Evolutionary conservation across 2,329 filamentous ascomycete genomes (phyloP), one percentile per base, ranked within the genome.

Genomic region (Sporothrix luriei): DNA sequence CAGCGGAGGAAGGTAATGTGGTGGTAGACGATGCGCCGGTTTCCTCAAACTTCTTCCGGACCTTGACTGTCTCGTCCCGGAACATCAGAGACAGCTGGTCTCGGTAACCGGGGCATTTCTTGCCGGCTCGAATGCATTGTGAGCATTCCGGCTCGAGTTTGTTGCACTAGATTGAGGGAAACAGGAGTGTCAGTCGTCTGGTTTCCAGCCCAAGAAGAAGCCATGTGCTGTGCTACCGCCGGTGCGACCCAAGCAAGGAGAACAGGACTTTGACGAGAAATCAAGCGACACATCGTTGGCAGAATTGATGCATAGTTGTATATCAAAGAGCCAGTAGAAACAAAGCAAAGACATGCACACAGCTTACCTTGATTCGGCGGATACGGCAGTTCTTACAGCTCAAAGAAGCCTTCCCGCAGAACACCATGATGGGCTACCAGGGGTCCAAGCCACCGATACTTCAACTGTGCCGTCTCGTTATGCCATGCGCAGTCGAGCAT

Each of bases 11-110:
- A 11, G 55, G 11, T n/a, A 54, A 24, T 21, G 61, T 43, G 7
- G 61, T 43, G 7, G 51, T 16, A 13, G 72, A 70, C 11, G 70
- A 67, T 1, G 69, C 16, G 69, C 19, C 2, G 72, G 73, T 19
- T 73, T 79, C 84, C 69, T 85, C 84, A 24, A 84, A 84, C 75
- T 87, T 89, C 72, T 83, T 83, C 33, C 87, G 84, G 59, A 89
- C 87, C 74, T 88, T 86, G 73, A 81, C 84, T 74, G 85, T 89
- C 78, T 90, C 87, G 78, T 90, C 87, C 49, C 87, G 85, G 76
- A 90, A 90, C 83, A 90, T 85, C 70, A 90, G 80, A 43, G 87
- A 87, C 46, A 89, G 78, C 76, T 88, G 85, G 72, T 90, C 87
- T 73, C 88, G 83, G 74, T 90, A 90, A 7, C 88, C 88, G 24